These are phyloP conservation scores for Triticum timopheevii DNA, from an alignment of 176 grass and related monocot genomes.

Conservation along the genomic window DNA sequence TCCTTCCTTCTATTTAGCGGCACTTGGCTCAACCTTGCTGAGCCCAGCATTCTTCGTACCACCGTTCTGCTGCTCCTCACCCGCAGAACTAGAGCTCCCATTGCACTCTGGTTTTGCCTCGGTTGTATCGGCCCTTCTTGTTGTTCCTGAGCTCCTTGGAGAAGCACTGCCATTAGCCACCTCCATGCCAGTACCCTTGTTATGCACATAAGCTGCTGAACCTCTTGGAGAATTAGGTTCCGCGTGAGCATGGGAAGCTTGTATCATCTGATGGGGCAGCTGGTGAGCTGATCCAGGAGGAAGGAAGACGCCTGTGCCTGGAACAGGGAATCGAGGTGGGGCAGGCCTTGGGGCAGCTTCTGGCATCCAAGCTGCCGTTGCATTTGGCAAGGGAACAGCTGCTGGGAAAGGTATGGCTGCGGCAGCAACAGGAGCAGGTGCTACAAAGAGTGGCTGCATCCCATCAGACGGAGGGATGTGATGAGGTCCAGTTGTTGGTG, in stretches of 20 bases:
- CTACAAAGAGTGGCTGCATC: slow-evolving; percentile 63
- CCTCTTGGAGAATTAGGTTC: slow-evolving; percentile 30
- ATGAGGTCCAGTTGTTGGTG: slow-evolving; percentile 35
- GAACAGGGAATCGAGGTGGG: slow-evolving; percentile 46
- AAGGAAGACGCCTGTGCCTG: slow-evolving; percentile 83
- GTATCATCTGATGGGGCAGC: slow-evolving; percentile 44
- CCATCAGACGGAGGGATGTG: slow-evolving; percentile 43
- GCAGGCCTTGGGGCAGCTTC: slow-evolving; percentile 52
- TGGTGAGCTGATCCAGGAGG: slow-evolving; percentile 57
- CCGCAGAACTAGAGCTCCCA: slow-evolving; percentile 30
- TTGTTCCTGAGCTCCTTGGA: slow-evolving; percentile 33
- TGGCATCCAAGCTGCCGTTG: slow-evolving; percentile 52
- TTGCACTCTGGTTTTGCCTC: slow-evolving; percentile 44
- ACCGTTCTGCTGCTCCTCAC: slow-evolving; percentile 38
- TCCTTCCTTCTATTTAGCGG: slow-evolving; percentile 22
- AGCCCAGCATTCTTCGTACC: slow-evolving; percentile 31
- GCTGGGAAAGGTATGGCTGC: slow-evolving; percentile 44
- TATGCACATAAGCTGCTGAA: slow-evolving; percentile 15
- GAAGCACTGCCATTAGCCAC: slow-evolving; percentile 37
- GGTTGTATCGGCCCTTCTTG: slow-evolving; percentile 6
- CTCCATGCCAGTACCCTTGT: slow-evolving; percentile 22
- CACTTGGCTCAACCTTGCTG: slow-evolving; percentile 33
- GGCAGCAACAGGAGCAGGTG: slow-evolving; percentile 39
- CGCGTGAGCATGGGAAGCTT: slow-evolving; percentile 27
- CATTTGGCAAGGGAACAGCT: slow-evolving; percentile 27